A percentile compares a stretch with the other conserved stretches of the same genome.
Conservation (phyloP, 2,329 filamentous ascomycete genomes). For the Epichloe festucae region DNA sequence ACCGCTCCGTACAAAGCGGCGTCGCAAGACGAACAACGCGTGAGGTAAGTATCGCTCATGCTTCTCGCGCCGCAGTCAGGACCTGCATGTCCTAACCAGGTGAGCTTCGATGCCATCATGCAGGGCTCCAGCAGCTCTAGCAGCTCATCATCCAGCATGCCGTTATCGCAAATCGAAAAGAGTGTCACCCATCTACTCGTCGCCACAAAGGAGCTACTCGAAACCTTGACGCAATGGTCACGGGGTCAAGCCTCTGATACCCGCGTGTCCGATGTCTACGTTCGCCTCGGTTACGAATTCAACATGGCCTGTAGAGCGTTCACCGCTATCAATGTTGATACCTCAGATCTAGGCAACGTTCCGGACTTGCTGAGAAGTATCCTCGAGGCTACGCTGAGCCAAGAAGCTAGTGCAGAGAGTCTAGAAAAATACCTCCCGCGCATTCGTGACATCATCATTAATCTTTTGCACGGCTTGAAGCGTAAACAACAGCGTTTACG, state of each 20-base stretch:
- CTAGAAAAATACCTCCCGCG: constrained; percentile 86
- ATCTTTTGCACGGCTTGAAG: constrained; percentile 87
- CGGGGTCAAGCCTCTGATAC: constrained; percentile 81
- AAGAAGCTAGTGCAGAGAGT: constrained; percentile 88
- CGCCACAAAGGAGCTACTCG: constrained; percentile 92
- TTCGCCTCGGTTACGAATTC: constrained; percentile 94
- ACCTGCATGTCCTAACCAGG: background rate
- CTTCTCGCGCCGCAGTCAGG: background rate
- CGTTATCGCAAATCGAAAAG: constrained; percentile 94
- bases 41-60: constrained; percentile 17
- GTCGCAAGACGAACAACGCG: constrained; percentile 19
- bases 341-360: constrained; percentile 84
- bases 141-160: constrained; percentile 48
- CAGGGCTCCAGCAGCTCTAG: constrained; percentile 39
- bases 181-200: constrained; percentile 96
- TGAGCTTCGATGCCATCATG: constrained; percentile 2
- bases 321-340: constrained; percentile 92
- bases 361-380: constrained; percentile 83
- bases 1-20: constrained; percentile 39
- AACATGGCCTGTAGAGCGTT: constrained; percentile 98
- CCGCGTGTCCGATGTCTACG: constrained; percentile 96
- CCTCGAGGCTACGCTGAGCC: constrained; percentile 88
- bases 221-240: constrained; percentile 97
- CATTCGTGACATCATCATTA: constrained; percentile 98
- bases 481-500: constrained; percentile 86